Conservation (phyloP, 208 protist genomes). For the Zelonia costaricensis region DNA sequence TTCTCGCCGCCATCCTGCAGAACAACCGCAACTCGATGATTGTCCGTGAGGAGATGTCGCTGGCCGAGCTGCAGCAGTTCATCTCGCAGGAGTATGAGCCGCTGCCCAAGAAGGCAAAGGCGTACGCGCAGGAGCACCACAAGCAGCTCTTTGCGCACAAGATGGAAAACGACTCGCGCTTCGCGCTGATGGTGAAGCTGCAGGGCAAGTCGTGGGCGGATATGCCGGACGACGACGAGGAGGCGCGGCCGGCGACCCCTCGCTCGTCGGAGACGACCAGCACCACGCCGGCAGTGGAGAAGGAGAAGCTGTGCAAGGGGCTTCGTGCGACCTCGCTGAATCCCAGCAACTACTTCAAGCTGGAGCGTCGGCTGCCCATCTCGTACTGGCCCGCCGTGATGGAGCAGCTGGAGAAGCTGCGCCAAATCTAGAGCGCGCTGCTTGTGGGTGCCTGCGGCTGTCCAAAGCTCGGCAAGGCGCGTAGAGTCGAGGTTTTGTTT, state of each 20-base stretch:
- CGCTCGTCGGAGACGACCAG: slow-evolving; percentile 32
- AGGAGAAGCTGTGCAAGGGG: slow-evolving; percentile 67
- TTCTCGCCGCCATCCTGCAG: slow-evolving; percentile 56
- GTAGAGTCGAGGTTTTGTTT: no score
- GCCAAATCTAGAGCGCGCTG: slow-evolving; percentile 5
- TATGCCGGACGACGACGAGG: slow-evolving; percentile 43
- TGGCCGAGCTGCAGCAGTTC: slow-evolving; percentile 55
- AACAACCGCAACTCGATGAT: slow-evolving; percentile 60
- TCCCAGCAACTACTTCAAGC: slow-evolving; percentile 46
- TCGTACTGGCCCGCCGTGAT: slow-evolving; percentile 72
- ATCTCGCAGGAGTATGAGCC: slow-evolving; percentile 68
- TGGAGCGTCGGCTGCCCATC: slow-evolving; percentile 74
- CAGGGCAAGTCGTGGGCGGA: slow-evolving; percentile 51
- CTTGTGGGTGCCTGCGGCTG: no score
- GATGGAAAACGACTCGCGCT: slow-evolving; percentile 32
- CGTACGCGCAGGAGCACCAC: slow-evolving; percentile 63
- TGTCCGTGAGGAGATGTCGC: slow-evolving; percentile 69
- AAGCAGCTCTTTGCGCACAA: slow-evolving; percentile 47
- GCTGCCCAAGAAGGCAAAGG: slow-evolving; percentile 70
- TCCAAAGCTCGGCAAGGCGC: no score
- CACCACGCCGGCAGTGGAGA: slow-evolving; percentile 56
- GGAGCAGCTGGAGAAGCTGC: slow-evolving; percentile 48
- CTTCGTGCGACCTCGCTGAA: slow-evolving; percentile 39
- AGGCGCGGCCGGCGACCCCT: slow-evolving; percentile 8
- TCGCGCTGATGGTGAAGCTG: slow-evolving; percentile 30